Percentiles rank a stretch among this genome's conserved stretches.
phyloP scores from a whole-genome alignment of 345 rosid genomes.

The Rhodomyrtus tomentosa region DNA sequence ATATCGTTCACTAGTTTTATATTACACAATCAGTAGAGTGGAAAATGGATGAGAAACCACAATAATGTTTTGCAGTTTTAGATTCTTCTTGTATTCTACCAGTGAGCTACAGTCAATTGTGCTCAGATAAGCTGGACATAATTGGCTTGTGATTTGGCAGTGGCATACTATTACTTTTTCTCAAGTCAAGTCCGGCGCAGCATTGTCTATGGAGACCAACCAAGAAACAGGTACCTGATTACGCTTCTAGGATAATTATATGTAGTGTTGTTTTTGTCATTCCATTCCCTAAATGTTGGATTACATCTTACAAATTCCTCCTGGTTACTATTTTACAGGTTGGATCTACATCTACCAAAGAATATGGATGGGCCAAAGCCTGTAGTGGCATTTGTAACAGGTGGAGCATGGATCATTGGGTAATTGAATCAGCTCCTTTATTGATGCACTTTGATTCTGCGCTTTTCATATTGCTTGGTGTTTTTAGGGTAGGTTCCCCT shows the following conservation, averaged over 20 bases:
- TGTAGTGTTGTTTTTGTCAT: not conserved
- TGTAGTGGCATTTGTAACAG: constrained; percentile 87
- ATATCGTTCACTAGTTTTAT: not conserved
- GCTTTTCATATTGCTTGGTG: not conserved
- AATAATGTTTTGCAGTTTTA: not conserved
- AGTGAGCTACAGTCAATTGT: not conserved
- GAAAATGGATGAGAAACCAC: not conserved
- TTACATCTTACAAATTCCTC: not conserved
- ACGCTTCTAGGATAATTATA: not conserved
- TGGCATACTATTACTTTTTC: constrained; percentile 77
- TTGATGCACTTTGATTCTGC: not conserved
- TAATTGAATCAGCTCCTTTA: constrained; percentile 19
- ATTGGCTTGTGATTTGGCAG: constrained; percentile 31
- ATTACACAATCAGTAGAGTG: not conserved
- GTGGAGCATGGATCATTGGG: constrained; percentile 99
- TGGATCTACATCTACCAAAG: constrained; percentile 79
- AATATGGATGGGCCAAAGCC: constrained; percentile 58
- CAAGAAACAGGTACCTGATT: constrained; percentile 66
- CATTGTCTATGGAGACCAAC: constrained; percentile 88
- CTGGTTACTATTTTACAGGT: constrained; percentile 23
- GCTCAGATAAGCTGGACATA: not conserved
- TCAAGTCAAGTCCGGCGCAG: constrained; percentile 65
- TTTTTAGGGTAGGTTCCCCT: not conserved
- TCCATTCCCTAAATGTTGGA: not conserved
- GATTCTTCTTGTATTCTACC: not conserved